A percentile compares a stretch with the other conserved stretches of the same genome.
Evolutionary conservation across 208 protist species (phyloP).

Genomic region (Porcisia hertigi): DNA sequence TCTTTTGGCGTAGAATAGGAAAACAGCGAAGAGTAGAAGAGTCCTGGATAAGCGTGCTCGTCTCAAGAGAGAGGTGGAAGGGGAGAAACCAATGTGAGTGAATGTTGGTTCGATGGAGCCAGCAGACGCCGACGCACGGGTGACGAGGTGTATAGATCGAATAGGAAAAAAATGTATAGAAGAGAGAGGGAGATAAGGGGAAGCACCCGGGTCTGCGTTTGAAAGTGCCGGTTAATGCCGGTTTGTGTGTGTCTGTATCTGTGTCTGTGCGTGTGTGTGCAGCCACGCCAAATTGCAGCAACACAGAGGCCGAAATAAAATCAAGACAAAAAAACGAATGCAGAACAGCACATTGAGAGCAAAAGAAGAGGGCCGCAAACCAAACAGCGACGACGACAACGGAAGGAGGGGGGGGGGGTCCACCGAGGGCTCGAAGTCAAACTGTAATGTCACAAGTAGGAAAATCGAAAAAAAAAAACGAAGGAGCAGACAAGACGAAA

Average conservation of each 20-base stretch:
- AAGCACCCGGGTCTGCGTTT: neutral
- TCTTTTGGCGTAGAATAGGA: no score
- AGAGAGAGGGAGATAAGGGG: neutral
- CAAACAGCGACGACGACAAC: neutral
- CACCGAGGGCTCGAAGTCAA: no score
- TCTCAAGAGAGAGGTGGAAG: neutral
- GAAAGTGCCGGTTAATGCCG: neutral
- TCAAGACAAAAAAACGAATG: neutral
- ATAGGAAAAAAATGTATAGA: neutral
- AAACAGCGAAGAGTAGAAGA: no score
- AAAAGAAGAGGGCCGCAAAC: neutral
- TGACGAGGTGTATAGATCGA: conserved; percentile 1
- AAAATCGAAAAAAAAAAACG: neutral
- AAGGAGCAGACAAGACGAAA: neutral
- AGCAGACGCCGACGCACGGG: neutral
- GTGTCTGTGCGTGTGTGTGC: conserved; percentile 1
- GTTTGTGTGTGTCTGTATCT: neutral
- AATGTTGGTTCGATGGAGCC: neutral
- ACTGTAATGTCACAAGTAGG: neutral
- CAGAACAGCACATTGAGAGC: neutral
- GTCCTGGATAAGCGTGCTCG: no score
- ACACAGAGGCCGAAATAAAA: neutral
- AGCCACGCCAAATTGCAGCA: neutral
- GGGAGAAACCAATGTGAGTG: neutral
- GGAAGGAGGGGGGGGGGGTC: neutral